Evolutionary conservation across 768 basidiomycete genomes (phyloP).

Genomic region (Galerina sulciceps): DNA sequence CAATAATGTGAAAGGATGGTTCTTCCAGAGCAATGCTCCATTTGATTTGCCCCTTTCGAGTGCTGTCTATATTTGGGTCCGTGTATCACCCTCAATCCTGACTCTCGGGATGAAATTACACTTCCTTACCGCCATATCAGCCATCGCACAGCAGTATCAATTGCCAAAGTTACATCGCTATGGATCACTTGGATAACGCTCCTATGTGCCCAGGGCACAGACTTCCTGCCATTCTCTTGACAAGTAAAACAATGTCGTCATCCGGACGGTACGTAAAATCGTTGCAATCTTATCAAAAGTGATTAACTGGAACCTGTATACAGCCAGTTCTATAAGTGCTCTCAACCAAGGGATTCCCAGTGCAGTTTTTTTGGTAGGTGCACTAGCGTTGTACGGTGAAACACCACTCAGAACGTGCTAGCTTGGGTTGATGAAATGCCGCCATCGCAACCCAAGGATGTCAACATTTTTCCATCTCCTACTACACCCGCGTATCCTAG

Average conservation of each 20-base stretch:
- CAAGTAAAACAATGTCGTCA: slow-evolving; percentile 34
- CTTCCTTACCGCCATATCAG: not conserved
- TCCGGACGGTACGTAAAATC: slow-evolving; percentile 35
- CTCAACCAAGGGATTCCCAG: slow-evolving; percentile 14
- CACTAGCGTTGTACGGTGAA: not conserved
- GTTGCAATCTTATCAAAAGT: too few species aligned
- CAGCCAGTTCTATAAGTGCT: slow-evolving; percentile 22
- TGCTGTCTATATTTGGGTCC: too few species aligned
- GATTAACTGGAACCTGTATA: not conserved
- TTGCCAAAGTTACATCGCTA: not conserved
- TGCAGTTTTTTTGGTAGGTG: slow-evolving; percentile 21
- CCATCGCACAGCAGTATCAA: not conserved
- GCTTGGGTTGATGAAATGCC: slow-evolving; percentile 11
- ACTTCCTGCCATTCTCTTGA: slow-evolving; percentile 13
- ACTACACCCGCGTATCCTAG: not conserved
- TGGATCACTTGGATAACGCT: not conserved
- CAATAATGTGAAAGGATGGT: not conserved
- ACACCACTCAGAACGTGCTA: not conserved
- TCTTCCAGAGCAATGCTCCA: too few species aligned
- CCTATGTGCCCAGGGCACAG: slow-evolving; percentile 1
- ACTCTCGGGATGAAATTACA: too few species aligned
- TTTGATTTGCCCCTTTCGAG: too few species aligned
- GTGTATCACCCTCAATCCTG: too few species aligned
- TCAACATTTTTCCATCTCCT: slow-evolving; percentile 8
- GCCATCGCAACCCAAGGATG: not conserved